phyloP scores from a whole-genome alignment of 768 basidiomycete species.

The Lactarius hatsudake region DNA sequence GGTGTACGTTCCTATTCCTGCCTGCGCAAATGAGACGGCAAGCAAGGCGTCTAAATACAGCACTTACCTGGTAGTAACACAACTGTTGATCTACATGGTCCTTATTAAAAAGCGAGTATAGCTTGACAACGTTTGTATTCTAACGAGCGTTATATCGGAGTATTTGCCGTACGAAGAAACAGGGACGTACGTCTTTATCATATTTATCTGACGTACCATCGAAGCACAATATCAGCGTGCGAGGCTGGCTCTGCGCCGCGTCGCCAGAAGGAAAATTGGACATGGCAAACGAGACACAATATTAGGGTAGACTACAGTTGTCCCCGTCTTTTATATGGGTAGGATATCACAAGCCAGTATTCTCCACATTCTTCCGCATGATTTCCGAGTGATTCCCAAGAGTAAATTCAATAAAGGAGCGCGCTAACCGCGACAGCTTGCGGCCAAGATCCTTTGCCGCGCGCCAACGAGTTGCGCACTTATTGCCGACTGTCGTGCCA shows the following conservation, averaged over 20 bases:
- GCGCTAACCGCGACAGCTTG: too few relatives aligned
- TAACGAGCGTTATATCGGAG: conserved; percentile 19
- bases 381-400: too few relatives aligned
- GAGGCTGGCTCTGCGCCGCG: neutral
- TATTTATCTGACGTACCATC: conserved; percentile 21
- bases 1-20: conserved; percentile 32
- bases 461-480: too few relatives aligned
- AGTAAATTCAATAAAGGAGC: too few relatives aligned
- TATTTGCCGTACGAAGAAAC: neutral
- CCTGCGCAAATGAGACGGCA: neutral
- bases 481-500: too few relatives aligned
- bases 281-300: neutral
- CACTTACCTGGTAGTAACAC: conserved; percentile 64
- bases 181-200: conserved; percentile 1
- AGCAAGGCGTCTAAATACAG: neutral
- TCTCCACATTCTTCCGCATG: neutral
- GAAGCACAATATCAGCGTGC: conserved; percentile 21
- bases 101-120: conserved; percentile 39
- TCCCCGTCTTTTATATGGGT: neutral
- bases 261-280: neutral
- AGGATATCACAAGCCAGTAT: neutral
- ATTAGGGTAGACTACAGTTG: too few relatives aligned
- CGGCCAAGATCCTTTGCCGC: too few relatives aligned
- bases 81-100: conserved; percentile 37
- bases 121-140: conserved; percentile 42